Base-by-base conservation (phyloP, 805 yeast genomes). In the Wickerhamomyces mucosus region DNA sequence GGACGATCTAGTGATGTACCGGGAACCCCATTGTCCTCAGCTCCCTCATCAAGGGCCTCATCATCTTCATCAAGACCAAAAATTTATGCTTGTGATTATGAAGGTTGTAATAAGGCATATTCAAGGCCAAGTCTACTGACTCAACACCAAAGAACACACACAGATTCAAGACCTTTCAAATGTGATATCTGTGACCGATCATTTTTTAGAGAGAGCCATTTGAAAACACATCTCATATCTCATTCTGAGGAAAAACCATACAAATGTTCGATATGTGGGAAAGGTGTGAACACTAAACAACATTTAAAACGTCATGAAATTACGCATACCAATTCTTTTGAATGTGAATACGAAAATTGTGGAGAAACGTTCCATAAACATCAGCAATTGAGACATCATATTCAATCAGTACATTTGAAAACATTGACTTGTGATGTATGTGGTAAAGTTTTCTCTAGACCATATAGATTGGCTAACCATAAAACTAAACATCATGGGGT, bases 291-390 rank as follows among this genome's bases (percentile, higher is more conserved):
- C 32, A 69, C 95, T 0, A 53, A 53, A 31, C 97, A 92, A 56
- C 96, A 88, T 48, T 61, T 85, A 35, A 72, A 67, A 39, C 67
- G 95, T 32, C 98, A 92, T 53, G 85, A 78, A 55, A 67, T 71
- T 23, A 79, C 94, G 3, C 97, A 92, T 51, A 73, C 75, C 4
- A 66, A 68, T 40, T 70, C 84, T 1, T 78, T 76, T 45, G 38
- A 41, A 16, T 85, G 96, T 52, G 45, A 67, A 3, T 60, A 67
- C 41, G 77, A 67, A 16, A 72, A 63, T 3, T 92, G 98, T 48
- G 40, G 43, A 0, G 83, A 75, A 42, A 53, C 75, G 1, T 89
- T 85, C 46, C 70, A 75, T 47, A 80, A 79, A 42, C 84, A 79
- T 52, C 83, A 81, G 37, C 76, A 83, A 12, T 61, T 85, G 35